Evolutionary conservation across 495 filamentous ascomycete species (phyloP), one percentile per base, ranked within the genome.

Genomic region (Penicillium cataractarum): DNA sequence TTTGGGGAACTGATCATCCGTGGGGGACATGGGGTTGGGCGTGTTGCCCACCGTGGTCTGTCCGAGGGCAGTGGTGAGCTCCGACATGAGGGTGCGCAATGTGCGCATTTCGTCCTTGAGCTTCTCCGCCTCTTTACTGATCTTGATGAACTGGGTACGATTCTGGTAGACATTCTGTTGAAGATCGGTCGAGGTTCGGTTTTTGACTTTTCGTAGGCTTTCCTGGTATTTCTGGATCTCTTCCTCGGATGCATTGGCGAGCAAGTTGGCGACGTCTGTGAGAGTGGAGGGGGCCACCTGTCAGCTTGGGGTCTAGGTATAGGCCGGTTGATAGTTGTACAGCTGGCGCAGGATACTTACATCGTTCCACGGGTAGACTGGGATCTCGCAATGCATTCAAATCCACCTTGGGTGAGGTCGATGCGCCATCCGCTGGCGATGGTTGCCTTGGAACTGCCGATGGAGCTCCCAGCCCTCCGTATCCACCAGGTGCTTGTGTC

Each of bases 111-210:
- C 95, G 49, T 88, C 85, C 71, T 97, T 98, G 55, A 99, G 85
- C 75, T 97, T 97, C 69, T 99, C 95, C 3, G 96, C 96, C 76
- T 99, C 96, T 78, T 97, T 95, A 74, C 92, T 97, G 75, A 99
- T 98, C 68, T 96, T 94, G 81, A 99, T 97, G 76, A 99, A 99
- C 68, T 98, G 94, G 0, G 93, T 97, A 49, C 95, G 88, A 75
- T 99, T 99, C 71, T 97, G 93, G 75, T 94, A 97, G 33, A 99
- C 92, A 79, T 92, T 99, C 68, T 96, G 90, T 69, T 98, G 96
- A 10, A 99, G 82, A 68, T 98, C 92, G 32, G 87, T 87, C 3
- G 93, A 92, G 1, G 92, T 93, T 37, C 91, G 86, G 64, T 87
- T 88, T 69, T 93, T 92, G 51, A 94, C 81, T 69, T 92, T 92